Percentiles rank a stretch among this genome's conserved stretches.
These are phyloP conservation scores for Apiotrichum siamense DNA, from an alignment of 1,284 basidiomycete species.

Conservation along the genomic window DNA sequence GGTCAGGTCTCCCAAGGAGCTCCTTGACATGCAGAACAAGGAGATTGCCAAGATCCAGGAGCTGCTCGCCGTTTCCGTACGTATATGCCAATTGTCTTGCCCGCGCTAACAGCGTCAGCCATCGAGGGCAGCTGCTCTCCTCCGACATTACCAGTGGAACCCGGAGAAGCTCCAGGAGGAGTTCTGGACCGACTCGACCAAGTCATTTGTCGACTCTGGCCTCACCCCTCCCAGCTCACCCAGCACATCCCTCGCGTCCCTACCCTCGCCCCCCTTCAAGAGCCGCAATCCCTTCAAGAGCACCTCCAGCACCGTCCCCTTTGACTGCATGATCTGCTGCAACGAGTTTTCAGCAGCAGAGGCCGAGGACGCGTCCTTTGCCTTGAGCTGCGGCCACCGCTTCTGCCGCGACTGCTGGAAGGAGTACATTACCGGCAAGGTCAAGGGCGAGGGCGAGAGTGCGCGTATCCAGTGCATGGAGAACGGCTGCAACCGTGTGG, in stretches of 20 bases:
- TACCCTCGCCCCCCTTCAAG: constrained; percentile 38
- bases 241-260: constrained; percentile 28
- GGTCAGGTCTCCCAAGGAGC: constrained; percentile 65
- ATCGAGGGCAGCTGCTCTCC: constrained; percentile 65
- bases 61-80: constrained; percentile 76
- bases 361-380: constrained; percentile 54
- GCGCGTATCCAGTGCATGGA: constrained; percentile 84
- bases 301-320: constrained; percentile 48
- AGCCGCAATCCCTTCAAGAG: constrained; percentile 12
- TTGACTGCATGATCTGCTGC: constrained; percentile 86
- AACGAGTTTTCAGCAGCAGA: constrained; percentile 58
- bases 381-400: constrained; percentile 69
- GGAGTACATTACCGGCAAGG: constrained; percentile 76
- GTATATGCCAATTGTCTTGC: constrained; percentile 42
- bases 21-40: constrained; percentile 67
- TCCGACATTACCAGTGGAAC: constrained; percentile 89
- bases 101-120: constrained; percentile 33
- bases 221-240: constrained; percentile 46
- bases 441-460: constrained; percentile 83
- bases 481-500: constrained; percentile 72
- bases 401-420: constrained; percentile 86
- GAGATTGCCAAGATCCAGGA: constrained; percentile 78
- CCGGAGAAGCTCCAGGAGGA: constrained; percentile 91
- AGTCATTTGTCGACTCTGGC: constrained; percentile 67
- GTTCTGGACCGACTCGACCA: constrained; percentile 81